Conservation (phyloP, 306 rosid genomes). For the Styphnolobium japonicum region DNA sequence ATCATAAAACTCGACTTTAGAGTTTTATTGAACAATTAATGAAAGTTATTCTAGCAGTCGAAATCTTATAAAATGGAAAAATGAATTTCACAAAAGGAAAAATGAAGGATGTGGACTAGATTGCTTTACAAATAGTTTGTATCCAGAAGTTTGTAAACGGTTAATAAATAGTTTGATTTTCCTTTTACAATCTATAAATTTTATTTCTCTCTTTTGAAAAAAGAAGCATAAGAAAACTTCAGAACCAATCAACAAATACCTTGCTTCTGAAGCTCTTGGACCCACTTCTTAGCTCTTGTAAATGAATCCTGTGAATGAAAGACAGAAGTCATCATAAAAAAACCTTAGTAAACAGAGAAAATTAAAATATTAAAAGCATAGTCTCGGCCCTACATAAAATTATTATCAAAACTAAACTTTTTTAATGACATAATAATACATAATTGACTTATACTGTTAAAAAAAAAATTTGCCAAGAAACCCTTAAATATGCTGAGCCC, state of each 20-base stretch:
- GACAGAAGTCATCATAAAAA: background rate
- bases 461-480: too few species aligned
- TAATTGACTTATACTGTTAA: too few species aligned
- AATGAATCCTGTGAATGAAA: constrained; percentile 40
- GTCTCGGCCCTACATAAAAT: background rate
- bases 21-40: constrained; percentile 5
- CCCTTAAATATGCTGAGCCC: too few species aligned
- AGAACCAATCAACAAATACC: constrained; percentile 19
- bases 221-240: background rate
- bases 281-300: constrained; percentile 44
- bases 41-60: background rate
- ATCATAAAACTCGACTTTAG: background rate
- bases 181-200: background rate
- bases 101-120: background rate
- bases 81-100: background rate
- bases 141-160: constrained; percentile 2
- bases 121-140: background rate
- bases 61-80: background rate
- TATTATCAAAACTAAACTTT: too few species aligned
- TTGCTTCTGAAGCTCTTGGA: constrained; percentile 41
- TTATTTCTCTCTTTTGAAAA: background rate
- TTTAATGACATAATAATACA: too few species aligned
- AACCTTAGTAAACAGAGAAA: background rate
- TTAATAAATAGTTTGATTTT: constrained; percentile 5
- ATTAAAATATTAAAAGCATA: background rate